Base-by-base conservation (phyloP, 2,329 filamentous ascomycete genomes). In the Penicillium expansum region DNA sequence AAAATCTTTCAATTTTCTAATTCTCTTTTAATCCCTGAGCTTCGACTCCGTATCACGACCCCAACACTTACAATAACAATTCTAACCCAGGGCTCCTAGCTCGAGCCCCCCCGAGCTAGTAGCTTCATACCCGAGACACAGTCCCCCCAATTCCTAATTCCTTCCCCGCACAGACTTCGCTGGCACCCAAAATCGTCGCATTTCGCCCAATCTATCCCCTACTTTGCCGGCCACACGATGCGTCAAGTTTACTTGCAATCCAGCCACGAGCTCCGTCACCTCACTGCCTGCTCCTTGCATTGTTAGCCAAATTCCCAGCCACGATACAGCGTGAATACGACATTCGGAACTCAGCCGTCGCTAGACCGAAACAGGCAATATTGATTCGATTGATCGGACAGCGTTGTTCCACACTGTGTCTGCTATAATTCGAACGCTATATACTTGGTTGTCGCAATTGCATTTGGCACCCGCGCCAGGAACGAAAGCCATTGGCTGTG, bases 181-280 rank as follows among this genome's bases (percentile, higher is more conserved):
- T 65, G 62, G 60, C 60, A 65, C 24, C n/a, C 16, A 49, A 62
- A 64, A 56, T 50, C 51, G 53, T 63, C 56, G 55, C 52, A 43
- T 27, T 32, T 27, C 47, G 47, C 20, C n/a, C n/a, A n/a, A n/a
- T n/a, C n/a, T n/a, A n/a, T 24, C 50, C 59, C 64, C 63, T 59
- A 58, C 64, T 64, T 64, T 61, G 57, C 50, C 48, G 66, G 63
- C 63, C 70, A 65, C 72, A 74, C 68, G 47, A 75, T 76, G 73
- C 69, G 69, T 68, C 64, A 61, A 58, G 62, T 65, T 59, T 68
- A 52, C 37, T 44, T 56, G 55, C 30, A 58, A 61, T 27, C 20
- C 16, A 52, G 48, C 37, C 24, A 39, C 27, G 38, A 43, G 65
- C 62, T 55, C 62, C 56, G 48, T 59, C 60, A 44, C 59, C 42